Evolutionary conservation across 1,139 yeast genomes (phyloP), one percentile per base, ranked within the genome.

Genomic region (Pichiaceae sp.): DNA sequence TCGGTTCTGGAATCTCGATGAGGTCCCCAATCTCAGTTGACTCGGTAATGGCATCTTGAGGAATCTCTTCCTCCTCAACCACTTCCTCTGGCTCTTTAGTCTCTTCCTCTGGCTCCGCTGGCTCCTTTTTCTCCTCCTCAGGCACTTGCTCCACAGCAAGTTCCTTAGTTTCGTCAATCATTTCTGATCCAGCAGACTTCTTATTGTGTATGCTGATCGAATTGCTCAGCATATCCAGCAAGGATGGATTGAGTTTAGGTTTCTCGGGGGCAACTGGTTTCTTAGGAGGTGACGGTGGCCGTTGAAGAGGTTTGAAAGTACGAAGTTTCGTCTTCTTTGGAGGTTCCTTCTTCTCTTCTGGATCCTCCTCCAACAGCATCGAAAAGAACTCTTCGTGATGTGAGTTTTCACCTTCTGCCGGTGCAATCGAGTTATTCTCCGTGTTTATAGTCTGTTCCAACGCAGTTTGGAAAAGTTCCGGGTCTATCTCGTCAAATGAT

Each of bases 201-300:
- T 24, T 23, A 15, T 49, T 48, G 28, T 52, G 53, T 3, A 42
- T 29, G 14, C 23, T 39, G n/a, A 52, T 45, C 2, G 57, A 50
- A 4, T 48, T 44, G 25, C 39, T 36, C 15, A 52, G 38, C 11
- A 52, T 24, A 15, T 40, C 48, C 2, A 48, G 36, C 7, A 52
- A 34, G 15, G 42, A 41, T 3, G 47, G 41, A 27, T 41, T 39
- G 16, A 52, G 40, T 19, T 42, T 44, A 2, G 57, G 50, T 8
- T 54, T 50, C 33, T 51, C 50, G 0, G 54, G 53, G 2, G 52
- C 45, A 4, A 46, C 43, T 2, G 42, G 45, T 20, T 35, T 40
- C 4, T 41, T 40, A 4, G 46, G 42, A 3, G 41, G 32, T 17
- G 38, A 17, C 4, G 47, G 39, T 24, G 45, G 44, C n/a, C 34